These are phyloP conservation scores for Juncus effusus DNA, from an alignment of 176 grass and related monocot genomes.

Conservation along the genomic window DNA sequence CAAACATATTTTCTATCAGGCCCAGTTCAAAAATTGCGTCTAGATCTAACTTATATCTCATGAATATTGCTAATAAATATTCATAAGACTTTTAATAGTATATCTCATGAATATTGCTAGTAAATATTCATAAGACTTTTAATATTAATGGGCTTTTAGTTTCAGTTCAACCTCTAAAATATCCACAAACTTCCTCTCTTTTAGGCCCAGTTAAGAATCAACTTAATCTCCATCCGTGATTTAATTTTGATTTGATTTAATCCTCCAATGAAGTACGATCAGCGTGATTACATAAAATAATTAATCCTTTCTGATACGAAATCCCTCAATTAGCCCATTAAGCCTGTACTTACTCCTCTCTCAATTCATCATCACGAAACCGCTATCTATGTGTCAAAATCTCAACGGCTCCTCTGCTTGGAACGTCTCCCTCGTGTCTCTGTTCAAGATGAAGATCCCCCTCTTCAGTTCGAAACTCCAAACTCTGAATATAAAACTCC, in stretches of 20 bases:
- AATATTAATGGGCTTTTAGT: background rate
- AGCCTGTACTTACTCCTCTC: conserved; percentile 3
- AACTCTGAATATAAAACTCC: conserved; percentile 8
- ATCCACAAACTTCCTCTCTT: background rate
- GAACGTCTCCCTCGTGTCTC: background rate
- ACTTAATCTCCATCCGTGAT: conserved; percentile 7
- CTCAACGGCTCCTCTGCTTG: background rate
- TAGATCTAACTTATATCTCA: too few species aligned
- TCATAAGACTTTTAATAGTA: too few species aligned
- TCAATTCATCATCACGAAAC: conserved; percentile 9
- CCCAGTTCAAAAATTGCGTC: too few species aligned
- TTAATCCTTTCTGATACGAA: conserved; percentile 15
- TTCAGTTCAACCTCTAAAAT: background rate
- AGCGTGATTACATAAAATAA: conserved; percentile 17
- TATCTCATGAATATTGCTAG: too few species aligned
- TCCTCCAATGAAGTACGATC: conserved; percentile 20
- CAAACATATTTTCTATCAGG: too few species aligned
- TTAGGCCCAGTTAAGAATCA: background rate
- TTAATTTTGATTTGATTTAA: conserved; percentile 8
- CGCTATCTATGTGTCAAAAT: conserved; percentile 1
- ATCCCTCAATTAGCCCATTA: conserved; percentile 1
- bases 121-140: too few species aligned
- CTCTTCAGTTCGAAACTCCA: background rate
- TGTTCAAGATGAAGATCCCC: background rate
- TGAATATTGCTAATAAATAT: too few species aligned